Conservation (phyloP, 208 protist species). For the Crithidia thermophila region DNA sequence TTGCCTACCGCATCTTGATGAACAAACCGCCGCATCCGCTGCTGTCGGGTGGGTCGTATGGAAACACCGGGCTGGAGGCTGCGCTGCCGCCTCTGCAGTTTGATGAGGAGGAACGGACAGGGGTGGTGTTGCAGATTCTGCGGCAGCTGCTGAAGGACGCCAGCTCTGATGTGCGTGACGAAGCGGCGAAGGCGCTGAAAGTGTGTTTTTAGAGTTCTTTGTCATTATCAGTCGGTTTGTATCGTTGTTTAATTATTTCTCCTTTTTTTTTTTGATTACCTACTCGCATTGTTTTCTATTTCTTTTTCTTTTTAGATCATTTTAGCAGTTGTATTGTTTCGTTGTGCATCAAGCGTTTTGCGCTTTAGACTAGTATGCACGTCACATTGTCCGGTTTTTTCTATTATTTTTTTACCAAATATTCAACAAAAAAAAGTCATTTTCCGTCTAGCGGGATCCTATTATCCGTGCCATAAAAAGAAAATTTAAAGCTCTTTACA, state of each 20-base stretch:
- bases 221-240: neutral
- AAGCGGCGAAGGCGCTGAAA: constrained; percentile 75
- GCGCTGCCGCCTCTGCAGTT: constrained; percentile 40
- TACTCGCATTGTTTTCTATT: neutral
- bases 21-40: constrained; percentile 15
- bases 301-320: constrained; percentile 8
- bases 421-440: too few relatives aligned
- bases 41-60: neutral
- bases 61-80: neutral
- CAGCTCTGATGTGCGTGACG: constrained; percentile 72
- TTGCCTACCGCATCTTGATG: constrained; percentile 39
- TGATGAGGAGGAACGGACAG: constrained; percentile 68
- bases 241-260: neutral
- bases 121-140: constrained; percentile 66
- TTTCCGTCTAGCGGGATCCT: too few relatives aligned
- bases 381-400: too few relatives aligned
- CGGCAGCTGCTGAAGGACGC: constrained; percentile 74
- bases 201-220: constrained; percentile 60
- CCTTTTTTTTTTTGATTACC: constrained; percentile 8
- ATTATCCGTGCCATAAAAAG: too few relatives aligned
- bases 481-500: too few relatives aligned
- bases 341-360: too few relatives aligned
- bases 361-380: too few relatives aligned
- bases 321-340: too few relatives aligned
- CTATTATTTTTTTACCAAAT: too few relatives aligned